Evolutionary conservation across 495 filamentous ascomycete species (phyloP).

Genomic region (Aspergillus egyptiacus): DNA sequence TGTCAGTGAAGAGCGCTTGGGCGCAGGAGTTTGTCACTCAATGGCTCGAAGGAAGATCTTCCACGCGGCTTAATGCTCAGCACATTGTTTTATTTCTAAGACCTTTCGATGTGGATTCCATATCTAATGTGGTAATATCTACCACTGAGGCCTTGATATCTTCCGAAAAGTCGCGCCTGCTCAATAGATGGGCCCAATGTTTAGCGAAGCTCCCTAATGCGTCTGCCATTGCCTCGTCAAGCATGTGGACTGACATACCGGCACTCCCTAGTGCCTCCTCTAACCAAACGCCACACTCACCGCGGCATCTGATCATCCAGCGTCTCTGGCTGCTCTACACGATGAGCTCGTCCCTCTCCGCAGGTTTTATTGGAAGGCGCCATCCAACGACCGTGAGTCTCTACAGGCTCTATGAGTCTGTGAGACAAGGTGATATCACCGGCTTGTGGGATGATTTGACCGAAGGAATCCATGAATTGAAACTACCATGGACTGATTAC

Average conservation of each 20-base stretch:
- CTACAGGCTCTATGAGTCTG: conserved; percentile 29
- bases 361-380: conserved; percentile 12
- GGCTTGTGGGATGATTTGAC: conserved; percentile 29
- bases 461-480: conserved; percentile 26
- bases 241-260: conserved; percentile 25
- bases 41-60: conserved; percentile 24
- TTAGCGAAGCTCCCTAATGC: conserved; percentile 21
- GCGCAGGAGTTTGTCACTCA: conserved; percentile 24
- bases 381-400: conserved; percentile 25
- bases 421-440: not conserved
- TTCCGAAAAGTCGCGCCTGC: conserved; percentile 12
- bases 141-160: conserved; percentile 31
- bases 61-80: not conserved
- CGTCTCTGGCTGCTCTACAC: conserved; percentile 37
- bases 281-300: conserved; percentile 1
- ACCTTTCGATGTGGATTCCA: conserved; percentile 21
- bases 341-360: conserved; percentile 25
- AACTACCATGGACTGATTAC: conserved; percentile 31
- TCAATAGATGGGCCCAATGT: conserved; percentile 32
- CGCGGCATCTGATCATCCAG: conserved; percentile 26
- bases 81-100: conserved; percentile 19
- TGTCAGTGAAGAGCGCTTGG: conserved; percentile 16
- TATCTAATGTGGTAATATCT: conserved; percentile 26
- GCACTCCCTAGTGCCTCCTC: not conserved
- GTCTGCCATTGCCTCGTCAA: conserved; percentile 20